phyloP scores from a whole-genome alignment of 2,329 filamentous ascomycete species.

The Orbilia javanica region DNA sequence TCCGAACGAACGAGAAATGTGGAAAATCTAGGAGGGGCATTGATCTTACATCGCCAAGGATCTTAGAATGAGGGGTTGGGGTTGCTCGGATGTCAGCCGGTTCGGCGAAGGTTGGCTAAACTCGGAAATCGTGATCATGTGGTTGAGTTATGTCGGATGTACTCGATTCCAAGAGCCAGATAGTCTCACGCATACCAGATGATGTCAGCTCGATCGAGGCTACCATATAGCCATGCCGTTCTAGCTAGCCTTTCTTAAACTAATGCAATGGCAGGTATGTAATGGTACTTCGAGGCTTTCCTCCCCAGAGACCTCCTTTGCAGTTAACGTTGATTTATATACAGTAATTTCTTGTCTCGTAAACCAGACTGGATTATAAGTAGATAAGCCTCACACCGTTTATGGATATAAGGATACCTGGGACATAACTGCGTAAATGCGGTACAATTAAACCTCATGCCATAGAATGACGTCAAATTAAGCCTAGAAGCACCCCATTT shows the following conservation, averaged over 20 bases:
- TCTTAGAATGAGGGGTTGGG: slow-evolving; percentile 40
- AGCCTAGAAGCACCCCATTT: background rate
- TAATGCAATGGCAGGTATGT: background rate
- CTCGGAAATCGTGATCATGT: slow-evolving; percentile 33
- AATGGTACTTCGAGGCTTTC: background rate
- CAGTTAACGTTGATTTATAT: too few relatives aligned
- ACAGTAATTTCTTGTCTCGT: too few relatives aligned
- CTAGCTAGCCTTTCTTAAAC: background rate
- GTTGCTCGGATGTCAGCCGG: slow-evolving; percentile 49
- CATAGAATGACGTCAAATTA: slow-evolving; percentile 10
- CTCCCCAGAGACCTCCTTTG: background rate
- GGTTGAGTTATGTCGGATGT: background rate
- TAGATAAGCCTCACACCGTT: too few relatives aligned
- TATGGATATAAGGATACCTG: too few relatives aligned
- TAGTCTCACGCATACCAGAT: background rate
- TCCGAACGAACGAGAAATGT: slow-evolving; percentile 35
- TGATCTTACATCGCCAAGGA: slow-evolving; percentile 30
- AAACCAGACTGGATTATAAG: too few relatives aligned
- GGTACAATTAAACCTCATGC: background rate
- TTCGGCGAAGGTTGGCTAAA: slow-evolving; percentile 12
- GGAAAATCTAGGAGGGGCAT: slow-evolving; percentile 7
- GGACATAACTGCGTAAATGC: too few relatives aligned
- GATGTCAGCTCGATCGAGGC: background rate
- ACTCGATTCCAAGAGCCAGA: background rate
- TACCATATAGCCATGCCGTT: background rate